These are phyloP conservation scores for Geoglossum cookeanum DNA, from an alignment of 2,329 filamentous ascomycete species.

Conservation along the genomic window DNA sequence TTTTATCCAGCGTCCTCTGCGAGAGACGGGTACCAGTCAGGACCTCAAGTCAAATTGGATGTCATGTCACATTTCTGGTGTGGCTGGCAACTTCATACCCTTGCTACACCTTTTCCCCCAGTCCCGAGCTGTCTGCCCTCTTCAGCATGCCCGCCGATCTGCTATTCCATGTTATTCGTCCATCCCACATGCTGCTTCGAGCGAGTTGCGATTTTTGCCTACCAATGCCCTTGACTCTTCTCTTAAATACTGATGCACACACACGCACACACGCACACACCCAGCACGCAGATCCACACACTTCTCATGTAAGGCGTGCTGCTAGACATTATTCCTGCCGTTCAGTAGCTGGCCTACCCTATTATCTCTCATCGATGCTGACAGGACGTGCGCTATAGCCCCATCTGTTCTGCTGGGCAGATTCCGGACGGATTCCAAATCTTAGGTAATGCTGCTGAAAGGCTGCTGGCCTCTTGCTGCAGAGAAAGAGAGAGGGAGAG, in stretches of 20 bases:
- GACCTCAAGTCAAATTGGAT: not conserved
- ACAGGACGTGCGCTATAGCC: not conserved
- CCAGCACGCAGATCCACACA: not conserved
- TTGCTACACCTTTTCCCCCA: not conserved
- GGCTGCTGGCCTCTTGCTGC: not conserved
- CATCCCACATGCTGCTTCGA: not conserved
- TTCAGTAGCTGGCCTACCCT: not conserved
- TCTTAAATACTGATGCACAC: not conserved
- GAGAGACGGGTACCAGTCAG: not conserved
- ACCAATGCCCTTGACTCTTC: not conserved
- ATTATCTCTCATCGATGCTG: not conserved
- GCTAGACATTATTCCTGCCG: not conserved
- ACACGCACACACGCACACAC: not conserved
- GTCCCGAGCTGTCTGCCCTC: not conserved
- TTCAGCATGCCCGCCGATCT: not conserved
- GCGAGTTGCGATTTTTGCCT: not conserved
- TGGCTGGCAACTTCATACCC: not conserved
- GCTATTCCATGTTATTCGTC: slow-evolving; percentile 1
- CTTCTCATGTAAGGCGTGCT: not conserved
- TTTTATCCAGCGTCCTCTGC: not conserved
- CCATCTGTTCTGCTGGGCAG: not conserved
- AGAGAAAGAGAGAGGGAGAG: not conserved
- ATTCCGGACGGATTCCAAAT: not conserved
- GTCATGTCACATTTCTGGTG: slow-evolving; percentile 1
- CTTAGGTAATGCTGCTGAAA: not conserved